Evolutionary conservation across 2,329 filamentous ascomycete genomes (phyloP).

Genomic region (Fusarium mexicanum): DNA sequence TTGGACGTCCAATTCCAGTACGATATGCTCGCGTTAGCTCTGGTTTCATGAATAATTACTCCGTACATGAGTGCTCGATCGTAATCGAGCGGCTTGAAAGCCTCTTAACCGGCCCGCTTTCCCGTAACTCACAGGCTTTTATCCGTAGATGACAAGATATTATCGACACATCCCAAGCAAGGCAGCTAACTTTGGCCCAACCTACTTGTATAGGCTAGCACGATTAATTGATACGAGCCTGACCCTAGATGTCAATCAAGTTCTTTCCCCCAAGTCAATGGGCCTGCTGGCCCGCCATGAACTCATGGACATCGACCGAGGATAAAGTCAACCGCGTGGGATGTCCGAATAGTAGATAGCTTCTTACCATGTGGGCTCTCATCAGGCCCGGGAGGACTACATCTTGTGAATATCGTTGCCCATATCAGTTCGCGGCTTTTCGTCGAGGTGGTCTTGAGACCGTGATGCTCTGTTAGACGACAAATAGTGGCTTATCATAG

Average conservation of each 20-base stretch:
- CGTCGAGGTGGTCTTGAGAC: neutral
- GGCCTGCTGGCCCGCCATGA: neutral
- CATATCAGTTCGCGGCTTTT: neutral
- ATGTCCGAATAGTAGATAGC: neutral
- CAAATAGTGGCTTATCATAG: conserved; percentile 16
- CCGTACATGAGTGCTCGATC: neutral
- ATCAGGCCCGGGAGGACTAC: neutral
- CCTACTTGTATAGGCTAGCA: neutral
- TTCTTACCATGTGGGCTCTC: neutral
- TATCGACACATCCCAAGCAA: neutral
- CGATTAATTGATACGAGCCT: conserved; percentile 5
- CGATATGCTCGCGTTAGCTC: neutral
- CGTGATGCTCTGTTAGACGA: neutral
- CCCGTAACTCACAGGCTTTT: neutral
- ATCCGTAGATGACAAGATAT: neutral
- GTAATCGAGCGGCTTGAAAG: neutral
- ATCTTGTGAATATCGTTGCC: neutral
- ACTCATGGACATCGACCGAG: neutral
- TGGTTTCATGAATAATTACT: neutral
- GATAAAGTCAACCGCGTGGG: neutral
- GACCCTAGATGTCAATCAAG: conserved; percentile 21
- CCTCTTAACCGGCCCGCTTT: conserved; percentile 8
- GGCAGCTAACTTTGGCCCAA: neutral
- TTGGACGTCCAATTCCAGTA: neutral
- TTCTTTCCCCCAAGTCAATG: neutral